A percentile compares a stretch with the other conserved stretches of the same genome.
These are phyloP conservation scores for Auricularia sp. DNA, from an alignment of 768 basidiomycete genomes.

Conservation along the genomic window DNA sequence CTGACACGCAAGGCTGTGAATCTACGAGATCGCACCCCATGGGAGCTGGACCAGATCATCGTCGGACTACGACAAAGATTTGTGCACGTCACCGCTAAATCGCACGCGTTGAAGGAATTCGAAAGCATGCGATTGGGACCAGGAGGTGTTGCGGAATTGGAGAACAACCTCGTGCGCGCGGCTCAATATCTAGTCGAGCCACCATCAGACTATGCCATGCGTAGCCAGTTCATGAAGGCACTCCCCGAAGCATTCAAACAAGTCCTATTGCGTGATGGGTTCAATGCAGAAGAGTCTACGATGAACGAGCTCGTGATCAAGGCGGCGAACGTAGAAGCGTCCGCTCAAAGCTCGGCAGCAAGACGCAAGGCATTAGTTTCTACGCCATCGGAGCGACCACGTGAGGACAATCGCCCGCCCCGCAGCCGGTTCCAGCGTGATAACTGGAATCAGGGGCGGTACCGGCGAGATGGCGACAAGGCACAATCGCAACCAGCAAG, in stretches of 20 bases:
- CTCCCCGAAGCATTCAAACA: not conserved
- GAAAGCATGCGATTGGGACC: not conserved
- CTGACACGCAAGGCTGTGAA: not conserved
- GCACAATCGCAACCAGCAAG: too few species aligned
- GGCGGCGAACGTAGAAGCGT: not conserved
- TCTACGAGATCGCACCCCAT: not conserved
- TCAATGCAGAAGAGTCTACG: not conserved
- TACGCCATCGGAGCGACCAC: not conserved
- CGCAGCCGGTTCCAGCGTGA: too few species aligned
- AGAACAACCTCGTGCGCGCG: not conserved
- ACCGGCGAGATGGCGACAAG: too few species aligned
- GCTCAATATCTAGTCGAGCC: not conserved
- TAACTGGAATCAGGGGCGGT: too few species aligned
- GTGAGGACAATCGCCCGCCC: not conserved
- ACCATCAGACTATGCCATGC: not conserved
- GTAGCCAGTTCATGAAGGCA: not conserved
- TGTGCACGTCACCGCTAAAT: not conserved
- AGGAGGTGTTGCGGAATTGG: not conserved
- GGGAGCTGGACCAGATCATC: not conserved
- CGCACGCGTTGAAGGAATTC: not conserved
- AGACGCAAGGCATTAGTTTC: not conserved
- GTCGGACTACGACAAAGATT: not conserved
- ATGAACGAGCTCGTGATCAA: not conserved
- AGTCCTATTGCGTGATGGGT: not conserved
- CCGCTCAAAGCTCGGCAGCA: not conserved